Evolutionary conservation across 306 rosid species (phyloP), one percentile per base, ranked within the genome.

Genomic region (Dryas drummondii): DNA sequence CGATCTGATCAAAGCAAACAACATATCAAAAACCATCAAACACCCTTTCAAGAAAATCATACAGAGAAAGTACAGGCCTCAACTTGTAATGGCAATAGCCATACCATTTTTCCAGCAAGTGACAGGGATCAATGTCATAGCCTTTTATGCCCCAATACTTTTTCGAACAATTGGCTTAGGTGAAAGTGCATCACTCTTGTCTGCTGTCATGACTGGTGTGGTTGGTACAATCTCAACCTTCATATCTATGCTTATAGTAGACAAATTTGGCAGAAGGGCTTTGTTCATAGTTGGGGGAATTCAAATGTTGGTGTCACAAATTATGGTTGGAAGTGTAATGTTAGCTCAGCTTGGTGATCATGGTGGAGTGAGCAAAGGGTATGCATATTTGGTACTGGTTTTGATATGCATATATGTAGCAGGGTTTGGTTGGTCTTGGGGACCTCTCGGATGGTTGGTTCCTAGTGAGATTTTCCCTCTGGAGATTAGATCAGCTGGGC

Each of bases 371-470:
- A 58, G 81, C 75, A 81, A 83, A 69, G 77, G 78, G 44, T 88
- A 84, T 58, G 86, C 85, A 7, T 82, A 72, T n/a, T 45, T 84
- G 83, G 80, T 90, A 48, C 70, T 90, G 42, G 69, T 84, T 16
- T 56, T 84, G 76, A 88, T 88, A 6, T 79, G 84, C 42, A 73
- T 86, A 15, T 90, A 90, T 73, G 89, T 84, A 52, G 89, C 88
- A 12, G 92, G 92, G 4, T 90, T 86, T 67, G 88, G 80, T 0
- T 86, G 91, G 96, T 90, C 96, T 1, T 88, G 96, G 93, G 92
- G 96, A 12, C 93, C 96, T 5, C 74, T 86, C 5, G 89, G 89
- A 7, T 90, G 91, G 91, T 60, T 90, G 52, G 85, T 90, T 32
- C 92, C 90, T 5, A 82, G 96, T 75, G 90, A 90, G 86, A 86